Evolutionary conservation across 2,329 filamentous ascomycete species (phyloP).

Genomic region (Atkinsonella texensis): DNA sequence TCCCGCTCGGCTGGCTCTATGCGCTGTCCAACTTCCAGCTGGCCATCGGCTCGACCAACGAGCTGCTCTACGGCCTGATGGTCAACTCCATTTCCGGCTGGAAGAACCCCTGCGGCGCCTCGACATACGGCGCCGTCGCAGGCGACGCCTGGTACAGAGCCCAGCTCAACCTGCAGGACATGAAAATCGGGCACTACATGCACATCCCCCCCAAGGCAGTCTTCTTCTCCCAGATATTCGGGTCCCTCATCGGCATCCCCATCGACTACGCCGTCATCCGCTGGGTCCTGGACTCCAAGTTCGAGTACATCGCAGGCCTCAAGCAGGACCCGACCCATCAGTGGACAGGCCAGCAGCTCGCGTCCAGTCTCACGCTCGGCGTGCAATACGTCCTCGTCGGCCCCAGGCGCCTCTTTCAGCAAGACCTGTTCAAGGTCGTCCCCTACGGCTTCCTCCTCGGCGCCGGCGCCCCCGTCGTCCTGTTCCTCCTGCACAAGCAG

Average conservation of each 20-base stretch:
- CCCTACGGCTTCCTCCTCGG: slow-evolving; percentile 43
- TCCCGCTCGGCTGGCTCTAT: slow-evolving; percentile 48
- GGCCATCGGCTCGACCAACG: slow-evolving; percentile 45
- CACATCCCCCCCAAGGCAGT: slow-evolving; percentile 46
- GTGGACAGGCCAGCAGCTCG: slow-evolving; percentile 46
- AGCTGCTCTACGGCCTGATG: slow-evolving; percentile 49
- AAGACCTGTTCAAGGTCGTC: slow-evolving; percentile 33
- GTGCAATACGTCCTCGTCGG: slow-evolving; percentile 49
- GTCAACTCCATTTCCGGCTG: slow-evolving; percentile 36
- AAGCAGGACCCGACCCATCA: slow-evolving; percentile 43
- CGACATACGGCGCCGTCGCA: slow-evolving; percentile 45
- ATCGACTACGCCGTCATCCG: slow-evolving; percentile 50
- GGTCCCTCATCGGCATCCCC: slow-evolving; percentile 44
- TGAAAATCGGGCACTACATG: slow-evolving; percentile 54
- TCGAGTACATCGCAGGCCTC: slow-evolving; percentile 39
- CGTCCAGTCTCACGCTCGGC: slow-evolving; percentile 38
- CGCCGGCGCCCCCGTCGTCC: slow-evolving; percentile 28
- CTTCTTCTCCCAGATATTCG: slow-evolving; percentile 50
- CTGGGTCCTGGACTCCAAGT: slow-evolving; percentile 46
- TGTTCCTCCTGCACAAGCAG: slow-evolving; percentile 38
- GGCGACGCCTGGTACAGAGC: slow-evolving; percentile 50
- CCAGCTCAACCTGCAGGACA: slow-evolving; percentile 47
- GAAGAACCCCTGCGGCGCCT: slow-evolving; percentile 46
- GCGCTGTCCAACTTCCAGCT: slow-evolving; percentile 43
- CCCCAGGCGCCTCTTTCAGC: slow-evolving; percentile 35